Base-by-base conservation (phyloP, 1,139 yeast genomes). In the Magnusiomyces fungicola region DNA sequence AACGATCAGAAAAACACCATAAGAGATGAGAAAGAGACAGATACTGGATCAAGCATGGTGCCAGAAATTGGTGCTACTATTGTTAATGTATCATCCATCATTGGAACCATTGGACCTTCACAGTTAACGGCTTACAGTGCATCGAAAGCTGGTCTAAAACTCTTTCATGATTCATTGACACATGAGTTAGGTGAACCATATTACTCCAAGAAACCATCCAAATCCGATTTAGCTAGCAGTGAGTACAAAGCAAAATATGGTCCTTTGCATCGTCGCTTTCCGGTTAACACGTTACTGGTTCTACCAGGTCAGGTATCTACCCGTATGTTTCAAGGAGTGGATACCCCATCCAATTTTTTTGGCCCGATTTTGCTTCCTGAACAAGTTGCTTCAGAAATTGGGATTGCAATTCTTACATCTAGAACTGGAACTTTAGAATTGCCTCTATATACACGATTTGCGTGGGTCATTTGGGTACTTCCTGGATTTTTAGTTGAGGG, bases 241-340 rank as follows among this genome's bases (percentile, higher is more conserved):
- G 19, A 19, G n/a, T 21, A 23, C 27, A 44, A 32, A 43, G 40
- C 4, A 46, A 46, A 14, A 27, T 6, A 34, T 18, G 23, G 38
- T 18, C 5, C 38, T 18, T 4, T 7, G 23, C 4, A 18, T 5
- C 23, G 38, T 18, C 38, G 38, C 38, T 38, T 23, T 33, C 87
- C 87, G 1, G 75, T 89, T 21, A 80, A 81, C 58, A 82, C 95
- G 0, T 68, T 88, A 43, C 69, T 89, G 36, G 73, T 89, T 1
- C 82, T 94, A 57, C 92, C 96, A 0, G 96, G 96, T 0, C 96
- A 89, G 61, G 64, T 89, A 54, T 74, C 72, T 50, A 85, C 95
- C 0, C 42, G 42, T 9, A 75, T 89, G 86, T 89, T 89, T 62
- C 69, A 68, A 23, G 80, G 81, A 1, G 85, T 88, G 2, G 57